These are phyloP conservation scores for Elaphomyces granulatus DNA, from an alignment of 495 filamentous ascomycete genomes.

Conservation along the genomic window DNA sequence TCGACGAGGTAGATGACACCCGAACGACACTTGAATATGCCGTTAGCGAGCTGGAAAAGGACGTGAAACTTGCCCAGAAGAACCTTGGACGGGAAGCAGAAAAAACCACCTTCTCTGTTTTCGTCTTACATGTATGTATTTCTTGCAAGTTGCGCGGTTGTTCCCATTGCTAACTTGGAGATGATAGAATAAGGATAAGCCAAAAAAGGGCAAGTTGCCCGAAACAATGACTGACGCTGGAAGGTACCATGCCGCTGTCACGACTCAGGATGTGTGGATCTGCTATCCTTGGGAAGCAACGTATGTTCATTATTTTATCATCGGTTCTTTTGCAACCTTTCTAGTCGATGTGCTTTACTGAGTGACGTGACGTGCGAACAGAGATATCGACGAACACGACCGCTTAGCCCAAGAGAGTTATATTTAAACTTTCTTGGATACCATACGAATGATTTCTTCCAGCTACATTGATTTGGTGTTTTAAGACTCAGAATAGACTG, in stretches of 20 bases:
- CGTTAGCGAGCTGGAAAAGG: conserved; percentile 88
- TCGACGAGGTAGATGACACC: conserved; percentile 98
- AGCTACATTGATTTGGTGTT: too few relatives aligned
- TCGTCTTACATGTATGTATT: conserved; percentile 78
- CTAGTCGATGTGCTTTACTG: too few relatives aligned
- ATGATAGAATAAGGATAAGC: conserved; percentile 82
- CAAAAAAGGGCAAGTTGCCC: conserved; percentile 79
- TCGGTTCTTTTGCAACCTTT: too few relatives aligned
- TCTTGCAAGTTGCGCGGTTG: background rate
- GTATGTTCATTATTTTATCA: conserved; percentile 30
- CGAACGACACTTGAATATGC: conserved; percentile 95
- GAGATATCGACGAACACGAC: conserved; percentile 91
- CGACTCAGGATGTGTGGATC: conserved; percentile 89
- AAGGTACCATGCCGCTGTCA: conserved; percentile 74
- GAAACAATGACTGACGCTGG: conserved; percentile 59
- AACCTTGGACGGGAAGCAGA: conserved; percentile 50
- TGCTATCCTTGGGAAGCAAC: conserved; percentile 99
- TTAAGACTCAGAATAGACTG: too few relatives aligned
- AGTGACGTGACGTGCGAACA: too few relatives aligned
- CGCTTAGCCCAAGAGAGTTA: conserved; percentile 44
- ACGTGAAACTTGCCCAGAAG: conserved; percentile 70
- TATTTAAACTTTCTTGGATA: too few relatives aligned
- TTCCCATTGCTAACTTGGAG: background rate
- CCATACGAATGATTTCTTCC: too few relatives aligned
- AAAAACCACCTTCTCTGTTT: conserved; percentile 80